These are phyloP conservation scores for Zymoseptoria brevis DNA, from an alignment of 2,329 filamentous ascomycete species.

Conservation along the genomic window DNA sequence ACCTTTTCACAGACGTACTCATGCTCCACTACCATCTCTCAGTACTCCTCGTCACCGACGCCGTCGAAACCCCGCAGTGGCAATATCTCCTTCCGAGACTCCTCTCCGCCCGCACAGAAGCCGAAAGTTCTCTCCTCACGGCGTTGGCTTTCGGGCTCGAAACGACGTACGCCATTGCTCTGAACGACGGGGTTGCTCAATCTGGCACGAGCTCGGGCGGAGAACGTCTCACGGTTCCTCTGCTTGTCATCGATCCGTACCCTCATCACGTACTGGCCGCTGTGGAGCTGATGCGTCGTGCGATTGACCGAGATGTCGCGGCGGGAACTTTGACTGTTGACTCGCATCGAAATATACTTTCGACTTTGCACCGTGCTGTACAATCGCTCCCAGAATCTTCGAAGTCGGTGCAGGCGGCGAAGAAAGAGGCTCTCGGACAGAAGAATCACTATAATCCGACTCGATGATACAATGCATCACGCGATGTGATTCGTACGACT, in stretches of 20 bases:
- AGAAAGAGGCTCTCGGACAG: neutral
- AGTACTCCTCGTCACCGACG: conserved; percentile 6
- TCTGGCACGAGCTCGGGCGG: neutral
- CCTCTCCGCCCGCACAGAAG: conserved; percentile 3
- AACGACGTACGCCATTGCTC: conserved; percentile 3
- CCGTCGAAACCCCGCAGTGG: conserved; percentile 5
- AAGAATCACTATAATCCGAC: neutral
- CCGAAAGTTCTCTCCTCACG: conserved; percentile 5
- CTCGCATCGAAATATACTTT: conserved; percentile 1
- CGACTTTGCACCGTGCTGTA: conserved; percentile 1
- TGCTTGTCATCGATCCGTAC: conserved; percentile 7
- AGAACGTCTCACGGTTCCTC: conserved; percentile 1
- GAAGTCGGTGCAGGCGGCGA: conserved; percentile 7
- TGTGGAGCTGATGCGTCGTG: conserved; percentile 9
- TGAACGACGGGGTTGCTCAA: neutral
- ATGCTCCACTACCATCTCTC: conserved; percentile 5
- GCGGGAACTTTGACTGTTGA: conserved; percentile 2
- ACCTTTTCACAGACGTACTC: neutral
- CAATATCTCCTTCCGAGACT: conserved; percentile 5
- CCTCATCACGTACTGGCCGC: conserved; percentile 7
- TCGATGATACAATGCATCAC: neutral
- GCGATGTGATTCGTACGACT: neutral
- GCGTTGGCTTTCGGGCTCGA: conserved; percentile 6
- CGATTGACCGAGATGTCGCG: conserved; percentile 5
- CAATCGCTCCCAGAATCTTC: conserved; percentile 5